Evolutionary conservation across 352 stramenopile genomes (phyloP), one percentile per base, ranked within the genome.

Genomic region (Phytopythium helicoides): DNA sequence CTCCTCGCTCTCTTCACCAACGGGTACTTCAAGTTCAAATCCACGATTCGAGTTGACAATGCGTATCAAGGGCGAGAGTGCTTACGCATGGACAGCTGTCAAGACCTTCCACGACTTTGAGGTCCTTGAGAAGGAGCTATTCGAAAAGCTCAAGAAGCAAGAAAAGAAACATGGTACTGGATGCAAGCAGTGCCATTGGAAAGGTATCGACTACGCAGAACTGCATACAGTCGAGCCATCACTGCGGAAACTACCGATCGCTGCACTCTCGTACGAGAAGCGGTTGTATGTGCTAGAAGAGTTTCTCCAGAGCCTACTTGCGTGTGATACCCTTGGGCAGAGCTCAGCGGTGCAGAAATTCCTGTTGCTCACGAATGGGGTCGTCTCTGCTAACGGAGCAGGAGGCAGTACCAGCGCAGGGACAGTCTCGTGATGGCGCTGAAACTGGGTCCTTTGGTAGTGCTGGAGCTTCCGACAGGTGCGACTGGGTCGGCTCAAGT

Each of bases 271-370:
- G 14, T 92, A 92, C 65, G 78, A 87, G 12, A 82, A 82, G 64
- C 73, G 72, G 15, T 41, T 89, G 54, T 62, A 75, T 19, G 64
- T 89, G 35, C 63, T 92, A 8, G 76, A 90, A 21, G 57, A 73
- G 41, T 94, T 86, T 47, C 51, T 94, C 39, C 76, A 89, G 65
- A 76, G 81, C n/a, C 49, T 94, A 19, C 46, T 92, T 16, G 58
- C 63, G 34, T 83, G 77, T 47, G 76, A 88, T 56, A 87, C 80
- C 26, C 57, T 94, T 16, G 84, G 81, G 47, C 81, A 92, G 53
- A 92, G 81, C 54, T 79, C 80, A 8, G 61, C 64, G 2, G 65
- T 92, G 26, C 78, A 92, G 19, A 87, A 88, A 46, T 94, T 94
- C 48, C 49, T 94, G 5, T 53, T 76, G 9, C 60, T 90, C 16